Evolutionary conservation across 805 yeast species (phyloP), one percentile per base, ranked within the genome.

Genomic region (Saturnispora quitensis): DNA sequence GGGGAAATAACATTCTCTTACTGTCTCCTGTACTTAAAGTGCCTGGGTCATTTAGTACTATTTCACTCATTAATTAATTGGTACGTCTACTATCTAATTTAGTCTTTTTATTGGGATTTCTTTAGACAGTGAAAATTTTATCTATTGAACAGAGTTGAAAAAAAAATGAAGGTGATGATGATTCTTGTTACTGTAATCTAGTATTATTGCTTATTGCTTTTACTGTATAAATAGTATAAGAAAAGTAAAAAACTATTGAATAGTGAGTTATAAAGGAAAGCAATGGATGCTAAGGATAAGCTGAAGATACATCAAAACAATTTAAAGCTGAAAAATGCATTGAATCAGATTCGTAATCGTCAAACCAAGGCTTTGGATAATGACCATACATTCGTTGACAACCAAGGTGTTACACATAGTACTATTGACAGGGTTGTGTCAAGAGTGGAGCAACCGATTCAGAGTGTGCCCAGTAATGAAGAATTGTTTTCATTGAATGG

Each of bases 381-480:
- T 60, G 70, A 71, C 43, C 69, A 79, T 1, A 60, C 73, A 6
- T 74, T 75, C 59, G 66, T 74, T 15, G 73, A 76, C 50, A 85
- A 80, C 34, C 82, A 81, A 36, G 90, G 89, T n/a, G 67, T 72
- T 20, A 60, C 65, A 36, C 68, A 75, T 40, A 69, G 73, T 20
- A 85, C 91, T 17, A 71, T 69, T 3, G 85, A 81, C 25, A 69
- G 91, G 47, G 77, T 75, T 5, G 76, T 81, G 17, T 65, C 69
- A 34, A 50, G 70, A 3, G 90, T 89, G 4, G 71, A 75, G 0
- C 81, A 89, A 2, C 89, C 96, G 0, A 85, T 86, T 1, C 67
- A 79, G 8, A 67, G 68, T 45, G 71, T 71, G 17, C 97, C 97
- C 0, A 65, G 75, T 0, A 88, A 90, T 62, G 75, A 69, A 4